Percentiles rank a stretch among this genome's conserved stretches.
phyloP scores from a whole-genome alignment of 1,139 yeast species.

The Suhomyces bolitotheri region DNA sequence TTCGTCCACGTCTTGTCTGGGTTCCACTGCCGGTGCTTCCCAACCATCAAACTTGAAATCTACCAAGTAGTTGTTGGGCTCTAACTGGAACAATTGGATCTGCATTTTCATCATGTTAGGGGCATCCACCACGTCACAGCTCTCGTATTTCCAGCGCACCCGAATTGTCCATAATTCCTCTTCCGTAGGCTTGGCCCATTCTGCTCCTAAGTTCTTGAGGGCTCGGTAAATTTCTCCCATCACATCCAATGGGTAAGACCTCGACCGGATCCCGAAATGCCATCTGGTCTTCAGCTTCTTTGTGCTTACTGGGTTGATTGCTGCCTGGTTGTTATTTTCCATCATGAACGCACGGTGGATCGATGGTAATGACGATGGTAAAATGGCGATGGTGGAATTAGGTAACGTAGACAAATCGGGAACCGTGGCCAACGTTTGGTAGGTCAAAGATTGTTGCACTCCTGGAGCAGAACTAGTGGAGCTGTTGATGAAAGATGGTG shows the following conservation, averaged over 20 bases:
- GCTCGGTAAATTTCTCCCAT: conserved; percentile 99
- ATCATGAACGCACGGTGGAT: conserved; percentile 93
- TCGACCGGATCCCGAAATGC: conserved; percentile 97
- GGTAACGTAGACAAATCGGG: conserved; percentile 55
- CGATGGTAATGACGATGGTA: conserved; percentile 92
- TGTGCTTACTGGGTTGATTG: conserved; percentile 71
- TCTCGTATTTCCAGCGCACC: conserved; percentile 89
- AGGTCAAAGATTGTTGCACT: conserved; percentile 49
- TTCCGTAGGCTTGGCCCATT: conserved; percentile 93
- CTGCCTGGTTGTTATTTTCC: conserved; percentile 50
- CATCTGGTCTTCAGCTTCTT: conserved; percentile 93
- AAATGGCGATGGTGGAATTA: conserved; percentile 76
- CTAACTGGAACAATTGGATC: conserved; percentile 91
- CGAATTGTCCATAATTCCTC: conserved; percentile 95
- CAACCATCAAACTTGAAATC: conserved; percentile 98
- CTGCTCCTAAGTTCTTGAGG: conserved; percentile 89
- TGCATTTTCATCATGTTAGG: conserved; percentile 96
- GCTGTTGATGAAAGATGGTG: conserved; percentile 31
- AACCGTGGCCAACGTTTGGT: conserved; percentile 51
- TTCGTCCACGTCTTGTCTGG: conserved; percentile 56
- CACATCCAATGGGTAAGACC: conserved; percentile 95
- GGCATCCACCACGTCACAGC: conserved; percentile 39
- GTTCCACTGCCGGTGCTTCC: conserved; percentile 51
- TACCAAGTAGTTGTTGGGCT: conserved; percentile 91
- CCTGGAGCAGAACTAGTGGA: conserved; percentile 38